These are phyloP conservation scores for Kalmusia sp. DNA, from an alignment of 2,329 filamentous ascomycete species.

Conservation along the genomic window DNA sequence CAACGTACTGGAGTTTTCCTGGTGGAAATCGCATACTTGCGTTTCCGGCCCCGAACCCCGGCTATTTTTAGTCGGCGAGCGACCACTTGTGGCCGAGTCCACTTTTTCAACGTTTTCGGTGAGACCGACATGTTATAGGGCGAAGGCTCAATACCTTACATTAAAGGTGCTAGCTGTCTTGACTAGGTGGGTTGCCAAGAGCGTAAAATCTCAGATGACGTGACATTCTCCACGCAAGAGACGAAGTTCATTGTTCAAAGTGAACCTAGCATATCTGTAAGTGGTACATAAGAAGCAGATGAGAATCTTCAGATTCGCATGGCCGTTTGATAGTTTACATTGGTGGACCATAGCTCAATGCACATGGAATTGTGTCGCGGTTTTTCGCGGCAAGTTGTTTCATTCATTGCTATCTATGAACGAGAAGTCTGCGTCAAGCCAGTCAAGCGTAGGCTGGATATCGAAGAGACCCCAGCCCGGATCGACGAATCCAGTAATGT, in stretches of 20 bases:
- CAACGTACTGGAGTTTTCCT: not conserved
- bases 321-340: not conserved
- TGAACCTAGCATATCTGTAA: not conserved
- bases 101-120: not conserved
- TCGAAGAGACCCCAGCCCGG: slow-evolving; percentile 26
- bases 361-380: no score
- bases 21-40: not conserved
- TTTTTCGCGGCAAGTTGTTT: no score
- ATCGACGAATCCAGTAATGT: slow-evolving; percentile 1
- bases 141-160: not conserved
- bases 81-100: slow-evolving; percentile 7
- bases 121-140: not conserved
- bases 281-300: not conserved
- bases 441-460: slow-evolving; percentile 28
- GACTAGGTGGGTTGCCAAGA: not conserved
- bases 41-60: slow-evolving; percentile 4
- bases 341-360: no score
- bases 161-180: not conserved
- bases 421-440: slow-evolving; percentile 29
- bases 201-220: not conserved
- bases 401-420: slow-evolving; percentile 15
- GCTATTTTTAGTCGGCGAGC: slow-evolving; percentile 18
- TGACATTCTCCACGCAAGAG: not conserved
- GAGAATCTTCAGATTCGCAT: not conserved
- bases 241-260: not conserved